These are phyloP conservation scores for Lactarius sp. DNA, from an alignment of 768 basidiomycete species.

Conservation along the genomic window DNA sequence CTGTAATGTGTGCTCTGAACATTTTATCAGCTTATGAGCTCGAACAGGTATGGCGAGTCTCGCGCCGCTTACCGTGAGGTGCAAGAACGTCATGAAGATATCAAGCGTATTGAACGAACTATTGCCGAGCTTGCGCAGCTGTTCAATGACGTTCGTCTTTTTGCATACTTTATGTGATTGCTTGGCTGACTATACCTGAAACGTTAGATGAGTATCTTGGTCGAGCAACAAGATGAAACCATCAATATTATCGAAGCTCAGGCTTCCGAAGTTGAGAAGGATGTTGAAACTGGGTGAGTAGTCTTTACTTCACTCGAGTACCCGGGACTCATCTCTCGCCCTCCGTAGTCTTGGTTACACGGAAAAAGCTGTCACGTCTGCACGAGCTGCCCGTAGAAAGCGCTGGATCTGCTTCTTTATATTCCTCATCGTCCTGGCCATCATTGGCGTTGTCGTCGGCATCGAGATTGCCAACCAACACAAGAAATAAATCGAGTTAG, in stretches of 20 bases:
- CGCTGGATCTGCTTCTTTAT: conserved; percentile 96
- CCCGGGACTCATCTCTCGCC: conserved; percentile 12
- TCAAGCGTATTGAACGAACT: conserved; percentile 92
- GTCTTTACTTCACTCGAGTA: background rate
- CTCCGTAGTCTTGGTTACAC: conserved; percentile 67
- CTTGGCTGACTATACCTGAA: background rate
- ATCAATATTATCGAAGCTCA: conserved; percentile 79
- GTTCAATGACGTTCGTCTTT: conserved; percentile 81
- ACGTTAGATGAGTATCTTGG: conserved; percentile 83
- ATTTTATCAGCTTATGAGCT: conserved; percentile 68
- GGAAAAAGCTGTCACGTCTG: conserved; percentile 80
- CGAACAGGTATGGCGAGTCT: conserved; percentile 87
- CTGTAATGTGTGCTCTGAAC: background rate
- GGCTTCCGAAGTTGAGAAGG: conserved; percentile 69
- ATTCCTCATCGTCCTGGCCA: conserved; percentile 53
- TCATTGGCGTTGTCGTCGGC: conserved; percentile 59
- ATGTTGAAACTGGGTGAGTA: conserved; percentile 78
- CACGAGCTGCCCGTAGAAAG: conserved; percentile 87
- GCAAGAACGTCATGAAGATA: conserved; percentile 95
- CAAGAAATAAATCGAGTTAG: conserved; percentile 30
- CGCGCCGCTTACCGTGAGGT: conserved; percentile 91
- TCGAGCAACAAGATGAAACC: conserved; percentile 90
- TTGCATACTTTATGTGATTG: background rate
- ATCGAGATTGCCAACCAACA: conserved; percentile 48
- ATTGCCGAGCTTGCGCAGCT: conserved; percentile 90